A percentile compares a stretch with the other conserved stretches of the same genome.
phyloP scores from a whole-genome alignment of 306 rosid genomes.

The Quercus aquifolioides region DNA sequence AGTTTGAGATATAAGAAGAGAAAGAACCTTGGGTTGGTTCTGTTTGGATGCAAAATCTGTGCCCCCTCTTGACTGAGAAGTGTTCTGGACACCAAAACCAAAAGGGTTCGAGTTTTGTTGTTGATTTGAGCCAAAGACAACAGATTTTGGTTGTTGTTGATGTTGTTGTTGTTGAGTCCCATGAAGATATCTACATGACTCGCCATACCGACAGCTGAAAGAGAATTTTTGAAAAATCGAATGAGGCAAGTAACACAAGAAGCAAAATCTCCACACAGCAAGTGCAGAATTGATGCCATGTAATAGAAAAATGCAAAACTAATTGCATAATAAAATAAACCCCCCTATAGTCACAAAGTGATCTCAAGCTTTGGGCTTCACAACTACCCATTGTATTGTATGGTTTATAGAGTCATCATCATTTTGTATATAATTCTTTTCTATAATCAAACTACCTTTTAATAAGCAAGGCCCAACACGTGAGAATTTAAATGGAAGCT shows the following conservation, averaged over 20 bases:
- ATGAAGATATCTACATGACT: slow-evolving; percentile 63
- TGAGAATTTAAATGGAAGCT: no score
- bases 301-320: neutral
- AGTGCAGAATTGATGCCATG: neutral
- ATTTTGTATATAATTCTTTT: no score
- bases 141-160: slow-evolving; percentile 51
- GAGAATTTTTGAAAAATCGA: neutral
- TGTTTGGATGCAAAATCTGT: slow-evolving; percentile 39
- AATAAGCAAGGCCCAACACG: no score
- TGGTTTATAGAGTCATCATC: no score
- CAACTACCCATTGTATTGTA: no score
- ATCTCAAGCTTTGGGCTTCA: no score
- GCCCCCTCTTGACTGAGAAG: slow-evolving; percentile 28
- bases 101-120: slow-evolving; percentile 65
- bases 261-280: neutral
- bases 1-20: slow-evolving; percentile 3
- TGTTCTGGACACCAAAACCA: slow-evolving; percentile 72
- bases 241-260: neutral
- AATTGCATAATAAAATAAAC: neutral
- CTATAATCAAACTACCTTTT: no score
- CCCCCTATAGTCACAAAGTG: neutral
- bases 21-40: slow-evolving; percentile 55
- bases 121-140: slow-evolving; percentile 24
- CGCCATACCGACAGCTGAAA: slow-evolving; percentile 80
- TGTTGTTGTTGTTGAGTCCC: slow-evolving; percentile 49